Evolutionary conservation across 495 filamentous ascomycete species (phyloP), one percentile per base, ranked within the genome.

Genomic region (Penicillium arizonense): DNA sequence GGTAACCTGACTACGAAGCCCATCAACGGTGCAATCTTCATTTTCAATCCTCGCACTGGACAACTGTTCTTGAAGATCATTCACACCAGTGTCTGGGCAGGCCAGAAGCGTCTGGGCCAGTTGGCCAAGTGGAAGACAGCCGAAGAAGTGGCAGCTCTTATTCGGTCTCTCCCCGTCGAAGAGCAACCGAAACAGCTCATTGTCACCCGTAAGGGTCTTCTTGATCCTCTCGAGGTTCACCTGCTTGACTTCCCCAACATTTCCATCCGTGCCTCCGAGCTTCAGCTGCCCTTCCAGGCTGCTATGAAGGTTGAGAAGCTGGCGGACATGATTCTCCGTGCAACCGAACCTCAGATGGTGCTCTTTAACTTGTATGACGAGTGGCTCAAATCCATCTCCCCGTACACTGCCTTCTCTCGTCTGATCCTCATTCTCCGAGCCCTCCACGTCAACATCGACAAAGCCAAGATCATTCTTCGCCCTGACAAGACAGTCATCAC

Each of bases 301-400:
- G 95, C 95, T 3, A 99, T 99, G 95, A 99, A 97, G 79, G 92
- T 99, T 35, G 95, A 99, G 73, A 97, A 97, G 69, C 79, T 99
- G 26, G 95, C 93, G 50, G 95, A 99, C 67, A 96, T 99, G 95
- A 99, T 99, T 63, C 78, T 99, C 36, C 88, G 91, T 46, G 95
- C 95, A 11, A 97, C 95, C 0, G 95, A 97, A 63, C 95, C 95
- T 18, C 94, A 97, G 75, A 99, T 99, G 95, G 95, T 99, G 47
- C 83, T 99, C 5, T 97, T 97, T 82, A 99, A 99, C 67, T 82
- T 99, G 24, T 99, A 97, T 62, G 95, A 99, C 62, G 95, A 99
- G 68, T 99, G 95, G 95, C 75, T 97, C 56, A 97, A 97, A 83
- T 90, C 87, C 7, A 95, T 99, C 52, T 97, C 95, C 2, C 96